These are phyloP conservation scores for Graphiopsis chlorocephala DNA, from an alignment of 2,329 filamentous ascomycete genomes.

Conservation along the genomic window DNA sequence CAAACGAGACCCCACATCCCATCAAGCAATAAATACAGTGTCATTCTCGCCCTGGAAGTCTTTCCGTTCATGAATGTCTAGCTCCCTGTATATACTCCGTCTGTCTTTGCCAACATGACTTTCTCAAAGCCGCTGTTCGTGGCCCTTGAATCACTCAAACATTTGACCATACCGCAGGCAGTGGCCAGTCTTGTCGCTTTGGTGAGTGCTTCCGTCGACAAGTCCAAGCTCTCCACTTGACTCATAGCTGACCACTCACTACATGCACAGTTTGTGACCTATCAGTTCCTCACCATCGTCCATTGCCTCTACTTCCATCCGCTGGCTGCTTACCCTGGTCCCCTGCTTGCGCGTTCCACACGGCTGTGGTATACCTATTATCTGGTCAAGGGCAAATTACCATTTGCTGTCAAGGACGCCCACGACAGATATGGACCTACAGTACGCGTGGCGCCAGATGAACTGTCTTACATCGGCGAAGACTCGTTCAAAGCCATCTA, in stretches of 20 bases:
- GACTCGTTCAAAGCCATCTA: neutral
- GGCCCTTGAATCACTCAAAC: neutral
- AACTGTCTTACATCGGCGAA: neutral
- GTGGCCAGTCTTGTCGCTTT: neutral
- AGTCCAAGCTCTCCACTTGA: neutral
- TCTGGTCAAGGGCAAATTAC: neutral
- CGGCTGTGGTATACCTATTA: neutral
- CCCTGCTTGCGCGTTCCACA: neutral
- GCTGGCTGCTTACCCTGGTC: neutral
- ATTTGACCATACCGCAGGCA: neutral
- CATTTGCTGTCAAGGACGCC: neutral
- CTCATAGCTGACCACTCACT: neutral
- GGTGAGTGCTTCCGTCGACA: neutral
- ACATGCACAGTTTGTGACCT: neutral
- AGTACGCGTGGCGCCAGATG: neutral
- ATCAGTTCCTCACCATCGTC: neutral
- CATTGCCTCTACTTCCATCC: neutral
- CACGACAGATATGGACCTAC: neutral
- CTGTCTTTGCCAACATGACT: neutral
- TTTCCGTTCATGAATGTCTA: neutral
- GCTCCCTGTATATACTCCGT: neutral
- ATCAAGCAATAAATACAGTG: neutral
- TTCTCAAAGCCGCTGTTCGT: neutral
- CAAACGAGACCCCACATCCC: neutral
- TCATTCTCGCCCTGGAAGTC: neutral